Conservation (phyloP, 148 eudicot genomes). For the Nyssa sinensis region DNA sequence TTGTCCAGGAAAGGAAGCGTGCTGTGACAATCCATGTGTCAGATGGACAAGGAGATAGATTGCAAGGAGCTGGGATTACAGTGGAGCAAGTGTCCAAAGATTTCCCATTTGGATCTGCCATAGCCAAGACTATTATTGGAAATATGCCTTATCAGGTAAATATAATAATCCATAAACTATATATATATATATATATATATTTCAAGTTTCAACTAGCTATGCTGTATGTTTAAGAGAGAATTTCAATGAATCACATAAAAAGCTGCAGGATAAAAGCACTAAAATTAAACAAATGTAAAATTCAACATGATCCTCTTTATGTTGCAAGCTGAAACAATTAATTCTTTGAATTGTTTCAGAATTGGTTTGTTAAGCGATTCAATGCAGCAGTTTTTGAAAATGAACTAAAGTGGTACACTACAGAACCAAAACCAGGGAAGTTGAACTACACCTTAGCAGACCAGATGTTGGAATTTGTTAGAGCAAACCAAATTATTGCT, state of each 20-base stretch:
- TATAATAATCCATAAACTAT: not conserved
- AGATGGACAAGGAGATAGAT: conserved; percentile 46
- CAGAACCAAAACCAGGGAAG: conserved; percentile 54
- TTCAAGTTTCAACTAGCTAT: not conserved
- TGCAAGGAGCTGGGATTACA: conserved; percentile 57
- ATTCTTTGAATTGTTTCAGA: conserved; percentile 27
- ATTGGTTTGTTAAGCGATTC: conserved; percentile 68
- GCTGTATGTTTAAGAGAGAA: not conserved
- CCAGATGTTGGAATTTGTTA: conserved; percentile 55
- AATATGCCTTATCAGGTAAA: conserved; percentile 71
- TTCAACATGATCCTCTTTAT: not conserved
- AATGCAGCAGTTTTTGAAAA: conserved; percentile 81
- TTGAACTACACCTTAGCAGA: conserved; percentile 65
- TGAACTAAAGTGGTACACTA: conserved; percentile 76
- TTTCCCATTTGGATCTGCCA: conserved; percentile 92
- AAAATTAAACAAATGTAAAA: too few relatives aligned
- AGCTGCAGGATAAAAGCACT: not conserved
- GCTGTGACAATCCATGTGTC: conserved; percentile 74
- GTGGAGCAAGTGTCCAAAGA: conserved; percentile 70
- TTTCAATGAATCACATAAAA: not conserved
- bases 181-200: too few relatives aligned
- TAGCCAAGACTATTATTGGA: conserved; percentile 62
- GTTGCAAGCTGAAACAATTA: not conserved
- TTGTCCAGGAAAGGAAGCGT: conserved; percentile 67
- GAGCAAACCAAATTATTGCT: conserved; percentile 50